Percentiles rank a stretch among this genome's conserved stretches.
Evolutionary conservation across 164 flowering plant genomes (phyloP).

Genomic region (Buxus sempervirens): DNA sequence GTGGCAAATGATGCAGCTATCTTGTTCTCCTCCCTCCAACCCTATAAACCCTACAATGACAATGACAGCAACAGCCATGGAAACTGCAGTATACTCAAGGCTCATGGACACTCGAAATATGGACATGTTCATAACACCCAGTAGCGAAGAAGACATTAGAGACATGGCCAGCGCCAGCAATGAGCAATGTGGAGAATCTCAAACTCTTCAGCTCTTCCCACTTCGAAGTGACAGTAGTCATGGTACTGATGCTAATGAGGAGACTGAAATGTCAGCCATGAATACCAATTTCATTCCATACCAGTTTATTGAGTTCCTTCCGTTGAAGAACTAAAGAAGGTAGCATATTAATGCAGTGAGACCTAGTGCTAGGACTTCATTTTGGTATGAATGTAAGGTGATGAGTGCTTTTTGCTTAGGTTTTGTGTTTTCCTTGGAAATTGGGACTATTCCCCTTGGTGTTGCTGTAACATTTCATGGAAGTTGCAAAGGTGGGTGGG

Average conservation of each 20-base stretch:
- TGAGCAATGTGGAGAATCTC: conserved; percentile 23
- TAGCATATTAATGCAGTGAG: background rate
- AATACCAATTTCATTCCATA: conserved; percentile 21
- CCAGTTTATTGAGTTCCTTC: conserved; percentile 73
- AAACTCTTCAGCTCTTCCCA: conserved; percentile 72
- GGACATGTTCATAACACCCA: conserved; percentile 22
- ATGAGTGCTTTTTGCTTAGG: conserved; percentile 7
- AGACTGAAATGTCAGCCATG: conserved; percentile 14
- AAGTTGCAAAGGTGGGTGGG: conserved; percentile 12
- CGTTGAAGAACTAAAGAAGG: conserved; percentile 44
- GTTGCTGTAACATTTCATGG: conserved; percentile 26
- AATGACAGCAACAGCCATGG: conserved; percentile 1
- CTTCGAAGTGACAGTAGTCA: conserved; percentile 24
- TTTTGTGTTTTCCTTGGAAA: conserved; percentile 27
- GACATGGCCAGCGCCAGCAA: background rate
- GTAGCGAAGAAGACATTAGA: background rate
- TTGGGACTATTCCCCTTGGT: conserved; percentile 16
- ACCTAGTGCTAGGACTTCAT: background rate
- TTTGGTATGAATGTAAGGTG: conserved; percentile 11
- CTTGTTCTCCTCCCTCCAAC: conserved; percentile 26
- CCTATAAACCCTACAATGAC: conserved; percentile 18
- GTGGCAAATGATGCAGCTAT: conserved; percentile 55
- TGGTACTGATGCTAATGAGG: conserved; percentile 12
- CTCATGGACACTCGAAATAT: conserved; percentile 20
- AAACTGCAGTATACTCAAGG: conserved; percentile 11